Evolutionary conservation across 2,329 filamentous ascomycete genomes (phyloP), one percentile per base, ranked within the genome.

Genomic region (Albifimbria verrucaria): DNA sequence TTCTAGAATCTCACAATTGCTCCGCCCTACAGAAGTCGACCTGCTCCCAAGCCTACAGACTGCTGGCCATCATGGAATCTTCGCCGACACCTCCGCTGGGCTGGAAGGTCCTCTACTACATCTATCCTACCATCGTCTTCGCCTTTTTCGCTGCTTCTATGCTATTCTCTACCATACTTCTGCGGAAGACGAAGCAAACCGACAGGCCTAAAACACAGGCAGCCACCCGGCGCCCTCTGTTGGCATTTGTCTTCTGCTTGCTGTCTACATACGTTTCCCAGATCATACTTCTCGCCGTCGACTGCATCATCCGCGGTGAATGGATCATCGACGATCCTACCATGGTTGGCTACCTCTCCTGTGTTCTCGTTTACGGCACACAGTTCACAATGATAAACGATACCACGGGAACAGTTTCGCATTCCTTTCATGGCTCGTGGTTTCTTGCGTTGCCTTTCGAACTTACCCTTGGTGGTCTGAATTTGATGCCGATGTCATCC

Each of bases 401-500:
- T 50, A 71, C 73, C 18, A 64, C 73, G 25, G 72, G 76, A 49
- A 74, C 77, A 2, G 75, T 83, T 10, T 86, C 83, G 77, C 83
- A 86, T 59, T 83, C 86, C 0, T 85, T 83, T 56, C 80, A 81
- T 57, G 85, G 83, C 18, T 81, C 82, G 12, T 88, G 86, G 77
- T 58, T 80, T 25, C 66, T 88, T 17, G 81, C 80, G 15, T 68
- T 87, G 7, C 59, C 75, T 15, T 79, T 82, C 32, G 87, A 90
- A 61, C 64, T 77, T 1, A 60, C 65, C 48, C 69, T 84, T 26
- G 64, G 77, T 22, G 59, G 71, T 15, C 58, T 67, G n/a, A 48
- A 52, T 3, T 43, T 49, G 6, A 53, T 57, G 55, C 53, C 21
- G 44, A 65, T 32, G 46, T 60, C 21, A 41, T 58, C 10, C 59